These are phyloP conservation scores for Coemansia sp. DNA, from an alignment of 192 early-diverging fungal genomes.

Conservation along the genomic window DNA sequence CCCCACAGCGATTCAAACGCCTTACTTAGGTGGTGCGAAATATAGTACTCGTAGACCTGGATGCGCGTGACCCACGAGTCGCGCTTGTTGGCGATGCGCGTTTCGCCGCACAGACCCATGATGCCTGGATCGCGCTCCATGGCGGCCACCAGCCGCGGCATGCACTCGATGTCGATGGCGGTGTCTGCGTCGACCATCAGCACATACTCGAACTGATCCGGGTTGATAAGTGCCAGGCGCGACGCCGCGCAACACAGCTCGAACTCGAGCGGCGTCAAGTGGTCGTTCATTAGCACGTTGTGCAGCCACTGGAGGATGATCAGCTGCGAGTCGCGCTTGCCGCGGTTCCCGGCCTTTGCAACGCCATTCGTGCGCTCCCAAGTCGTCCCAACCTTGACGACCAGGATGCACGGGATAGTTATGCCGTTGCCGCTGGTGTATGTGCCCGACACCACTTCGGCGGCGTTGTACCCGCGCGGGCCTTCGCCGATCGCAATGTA, in stretches of 20 bases:
- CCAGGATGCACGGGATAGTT: conserved; percentile 64
- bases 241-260: conserved; percentile 80
- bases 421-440: conserved; percentile 64
- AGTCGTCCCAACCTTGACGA: conserved; percentile 71
- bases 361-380: conserved; percentile 58
- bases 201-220: conserved; percentile 73
- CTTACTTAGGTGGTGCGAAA: conserved; percentile 94
- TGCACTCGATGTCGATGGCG: conserved; percentile 73
- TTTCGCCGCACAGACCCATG: conserved; percentile 96
- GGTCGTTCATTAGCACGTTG: conserved; percentile 77
- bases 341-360: conserved; percentile 83
- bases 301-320: conserved; percentile 89
- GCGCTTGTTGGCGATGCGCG: conserved; percentile 89
- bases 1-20: conserved; percentile 97
- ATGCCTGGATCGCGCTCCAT: conserved; percentile 82
- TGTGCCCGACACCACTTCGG: conserved; percentile 67
- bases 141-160: conserved; percentile 73
- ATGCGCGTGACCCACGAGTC: conserved; percentile 88
- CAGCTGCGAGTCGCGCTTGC: conserved; percentile 97
- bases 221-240: conserved; percentile 68
- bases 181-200: conserved; percentile 96
- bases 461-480: conserved; percentile 67
- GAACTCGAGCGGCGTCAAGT: conserved; percentile 84
- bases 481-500: conserved; percentile 78
- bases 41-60: conserved; percentile 99